Percentiles rank a stretch among this genome's conserved stretches.
Conservation (phyloP, 2,329 filamentous ascomycete genomes). For the Fusarium mangiferae region DNA sequence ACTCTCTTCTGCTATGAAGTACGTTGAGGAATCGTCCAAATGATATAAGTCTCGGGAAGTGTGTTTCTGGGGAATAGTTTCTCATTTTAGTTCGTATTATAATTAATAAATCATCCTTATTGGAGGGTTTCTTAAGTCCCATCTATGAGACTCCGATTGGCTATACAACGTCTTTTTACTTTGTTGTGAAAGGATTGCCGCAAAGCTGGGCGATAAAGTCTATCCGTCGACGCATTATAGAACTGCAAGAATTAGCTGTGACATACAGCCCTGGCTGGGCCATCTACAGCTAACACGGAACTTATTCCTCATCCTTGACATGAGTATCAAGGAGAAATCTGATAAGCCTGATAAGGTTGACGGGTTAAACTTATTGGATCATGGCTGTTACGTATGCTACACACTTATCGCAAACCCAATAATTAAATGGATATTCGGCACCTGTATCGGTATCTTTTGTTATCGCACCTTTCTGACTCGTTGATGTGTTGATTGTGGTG, state of each 20-base stretch:
- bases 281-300: neutral
- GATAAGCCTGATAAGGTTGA: no score
- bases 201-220: neutral
- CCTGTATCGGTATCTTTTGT: neutral
- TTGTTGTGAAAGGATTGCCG: neutral
- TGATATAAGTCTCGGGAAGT: fast-evolving
- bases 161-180: neutral
- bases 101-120: neutral
- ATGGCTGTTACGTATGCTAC: neutral
- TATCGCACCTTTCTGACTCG: neutral
- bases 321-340: fast-evolving
- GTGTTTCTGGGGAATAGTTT: neutral
- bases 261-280: no score
- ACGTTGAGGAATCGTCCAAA: neutral
- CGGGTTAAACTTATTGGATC: no score
- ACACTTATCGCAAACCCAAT: no score
- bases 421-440: neutral
- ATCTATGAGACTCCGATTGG: neutral
- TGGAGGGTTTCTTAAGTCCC: neutral
- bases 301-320: neutral
- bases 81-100: fast-evolving
- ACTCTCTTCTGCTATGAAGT: neutral
- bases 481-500: neutral
- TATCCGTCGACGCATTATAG: neutral
- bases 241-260: neutral